Conservation (phyloP, 179 eudicot species). For the Camellia oleifera region DNA sequence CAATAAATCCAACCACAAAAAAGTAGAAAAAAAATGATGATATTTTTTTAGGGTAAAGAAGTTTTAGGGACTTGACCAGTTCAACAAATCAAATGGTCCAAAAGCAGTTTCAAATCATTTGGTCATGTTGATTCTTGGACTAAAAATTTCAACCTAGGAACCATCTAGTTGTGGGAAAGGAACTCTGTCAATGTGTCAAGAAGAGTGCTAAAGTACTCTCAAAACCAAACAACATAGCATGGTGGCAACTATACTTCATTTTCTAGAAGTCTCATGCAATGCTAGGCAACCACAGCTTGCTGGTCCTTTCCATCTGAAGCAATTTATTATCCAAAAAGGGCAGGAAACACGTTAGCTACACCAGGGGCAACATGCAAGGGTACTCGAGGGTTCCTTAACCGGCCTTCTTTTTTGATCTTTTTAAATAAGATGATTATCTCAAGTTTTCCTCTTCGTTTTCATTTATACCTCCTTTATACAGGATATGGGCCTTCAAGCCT, state of each 20-base stretch:
- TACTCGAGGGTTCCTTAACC: too few relatives aligned
- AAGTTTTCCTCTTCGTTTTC: too few relatives aligned
- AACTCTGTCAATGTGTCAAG: neutral
- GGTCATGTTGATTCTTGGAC: neutral
- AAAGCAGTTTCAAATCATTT: conserved; percentile 6
- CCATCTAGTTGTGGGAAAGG: neutral
- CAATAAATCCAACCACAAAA: neutral
- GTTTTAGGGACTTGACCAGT: neutral
- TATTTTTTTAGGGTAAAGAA: neutral
- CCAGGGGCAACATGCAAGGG: neutral
- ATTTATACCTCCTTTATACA: too few relatives aligned
- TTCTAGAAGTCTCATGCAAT: conserved; percentile 1
- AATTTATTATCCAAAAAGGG: neutral
- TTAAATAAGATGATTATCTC: too few relatives aligned
- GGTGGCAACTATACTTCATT: neutral
- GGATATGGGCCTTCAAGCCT: too few relatives aligned
- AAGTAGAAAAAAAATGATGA: neutral
- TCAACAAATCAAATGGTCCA: neutral
- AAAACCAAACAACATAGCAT: neutral
- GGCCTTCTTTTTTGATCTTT: too few relatives aligned
- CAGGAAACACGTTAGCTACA: neutral
- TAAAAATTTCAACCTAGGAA: neutral
- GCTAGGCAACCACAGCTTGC: neutral
- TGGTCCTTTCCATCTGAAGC: neutral
- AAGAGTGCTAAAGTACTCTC: neutral